Evolutionary conservation across 2,329 filamentous ascomycete genomes (phyloP).

Genomic region (Calonectria pauciramosa): DNA sequence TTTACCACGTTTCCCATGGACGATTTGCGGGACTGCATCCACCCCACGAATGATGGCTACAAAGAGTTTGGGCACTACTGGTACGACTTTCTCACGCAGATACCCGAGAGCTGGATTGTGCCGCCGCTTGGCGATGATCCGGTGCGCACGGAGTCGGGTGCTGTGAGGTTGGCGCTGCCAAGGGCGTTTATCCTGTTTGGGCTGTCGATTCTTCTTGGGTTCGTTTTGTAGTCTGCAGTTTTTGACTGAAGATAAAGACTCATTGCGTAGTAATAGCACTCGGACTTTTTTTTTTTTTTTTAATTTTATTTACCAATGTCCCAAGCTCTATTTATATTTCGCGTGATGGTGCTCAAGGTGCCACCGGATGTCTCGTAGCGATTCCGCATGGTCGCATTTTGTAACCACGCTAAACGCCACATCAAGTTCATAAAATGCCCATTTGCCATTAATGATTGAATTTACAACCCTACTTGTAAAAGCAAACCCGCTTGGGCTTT

Average conservation of each 20-base stretch:
- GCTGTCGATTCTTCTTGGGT: not conserved
- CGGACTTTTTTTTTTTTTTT: not conserved
- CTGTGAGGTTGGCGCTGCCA: not conserved
- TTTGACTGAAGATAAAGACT: not conserved
- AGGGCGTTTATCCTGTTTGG: not conserved
- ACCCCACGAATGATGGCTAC: constrained; percentile 39
- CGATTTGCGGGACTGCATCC: constrained; percentile 37
- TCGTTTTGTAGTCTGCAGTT: not conserved
- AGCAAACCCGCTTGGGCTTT: too few relatives aligned
- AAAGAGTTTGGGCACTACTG: constrained; percentile 37
- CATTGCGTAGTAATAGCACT: not conserved
- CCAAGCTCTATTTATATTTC: not conserved
- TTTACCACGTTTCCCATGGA: constrained; percentile 23
- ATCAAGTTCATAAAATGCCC: too few relatives aligned
- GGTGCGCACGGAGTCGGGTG: not conserved
- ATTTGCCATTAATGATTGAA: too few relatives aligned
- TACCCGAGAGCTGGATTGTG: constrained; percentile 38
- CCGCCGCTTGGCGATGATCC: constrained; percentile 31
- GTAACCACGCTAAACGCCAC: too few relatives aligned
- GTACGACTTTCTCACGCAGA: constrained; percentile 41
- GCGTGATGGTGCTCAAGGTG: not conserved
- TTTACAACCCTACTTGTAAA: too few relatives aligned
- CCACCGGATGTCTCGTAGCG: too few relatives aligned
- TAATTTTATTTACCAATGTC: too few relatives aligned
- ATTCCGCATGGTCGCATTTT: not conserved